Conservation (phyloP, 495 filamentous ascomycete genomes). For the Daldinia grandis region DNA sequence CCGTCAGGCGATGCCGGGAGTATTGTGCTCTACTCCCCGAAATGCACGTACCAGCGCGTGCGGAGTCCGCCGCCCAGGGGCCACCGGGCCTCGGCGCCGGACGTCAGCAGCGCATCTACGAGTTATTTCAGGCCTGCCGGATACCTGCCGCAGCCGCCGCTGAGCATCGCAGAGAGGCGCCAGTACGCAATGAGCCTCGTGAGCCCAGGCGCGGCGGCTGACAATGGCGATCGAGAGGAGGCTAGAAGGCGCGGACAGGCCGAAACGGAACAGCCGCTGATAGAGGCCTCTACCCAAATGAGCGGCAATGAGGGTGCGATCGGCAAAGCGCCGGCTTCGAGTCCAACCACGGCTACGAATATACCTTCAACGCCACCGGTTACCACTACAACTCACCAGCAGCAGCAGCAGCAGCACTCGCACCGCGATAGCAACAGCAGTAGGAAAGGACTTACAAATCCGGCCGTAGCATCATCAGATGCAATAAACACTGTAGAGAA, state of each 20-base stretch:
- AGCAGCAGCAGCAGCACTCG: not conserved
- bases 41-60: slow-evolving; percentile 5
- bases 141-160: slow-evolving; percentile 4
- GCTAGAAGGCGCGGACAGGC: not conserved
- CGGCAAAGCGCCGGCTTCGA: too few species aligned
- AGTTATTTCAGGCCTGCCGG: slow-evolving; percentile 2
- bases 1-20: not conserved
- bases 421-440: too few species aligned
- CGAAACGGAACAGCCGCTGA: not conserved
- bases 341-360: too few species aligned
- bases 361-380: too few species aligned
- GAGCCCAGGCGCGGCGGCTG: too few species aligned
- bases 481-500: not conserved
- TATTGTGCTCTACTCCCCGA: not conserved
- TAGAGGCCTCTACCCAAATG: too few species aligned
- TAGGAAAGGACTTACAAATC: too few species aligned
- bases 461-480: too few species aligned
- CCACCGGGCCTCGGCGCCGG: slow-evolving; percentile 25
- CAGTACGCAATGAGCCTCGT: not conserved
- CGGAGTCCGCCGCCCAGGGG: slow-evolving; percentile 14
- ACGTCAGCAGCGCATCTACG: not conserved
- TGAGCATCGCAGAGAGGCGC: not conserved
- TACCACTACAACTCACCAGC: not conserved
- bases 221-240: too few species aligned
- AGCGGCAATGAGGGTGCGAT: too few species aligned